Evolutionary conservation across 75 land plant species (phyloP), one percentile per base, ranked within the genome.

Genomic region (Selaginella moellendorffii): DNA sequence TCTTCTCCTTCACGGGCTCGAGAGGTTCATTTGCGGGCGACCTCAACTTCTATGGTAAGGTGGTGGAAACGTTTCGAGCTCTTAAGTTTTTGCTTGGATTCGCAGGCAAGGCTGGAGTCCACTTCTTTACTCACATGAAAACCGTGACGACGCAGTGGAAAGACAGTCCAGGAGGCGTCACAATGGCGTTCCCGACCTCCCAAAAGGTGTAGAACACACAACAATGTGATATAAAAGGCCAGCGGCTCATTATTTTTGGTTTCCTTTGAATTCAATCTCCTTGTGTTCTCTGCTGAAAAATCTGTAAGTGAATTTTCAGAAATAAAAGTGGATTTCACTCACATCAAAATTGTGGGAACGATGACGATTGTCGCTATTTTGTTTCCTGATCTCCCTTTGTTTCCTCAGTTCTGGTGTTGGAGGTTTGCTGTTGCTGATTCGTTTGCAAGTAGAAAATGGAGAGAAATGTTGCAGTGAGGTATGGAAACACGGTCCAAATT

Each of bases 101-200:
- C 68, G 31, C 80, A 86, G 90, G 90, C 54, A 91, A 91, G 69
- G 97, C 97, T 66, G 97, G 95, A n/a, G 84, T 87, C 17, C 85
- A 91, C 27, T 91, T 88, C 66, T 91, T 28, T 72, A 91, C 97
- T 19, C 95, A 87, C 63, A 76, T 91, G 30, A 91, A 91, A 70
- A 91, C 97, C 17, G 79, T 87, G 31, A 91, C 95, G 19, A 76
- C 90, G 42, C 88, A 87, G 68, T 91, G 97, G 97, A 88, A 88
- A 74, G 86, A 83, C 72, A 71, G 85, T 19, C 68, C 76, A 24
- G 74, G 79, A 53, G 82, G 82, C 23, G 79, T 87, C 0, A 77
- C 85, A 27, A 79, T 87, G 36, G 97, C 92, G 54, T 85, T 90
- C 81, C 97, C 97, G 1, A 87, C 97, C 1, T 87, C 97, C 26